Conservation (phyloP, 1,284 basidiomycete species). For the Entoloma clypeatum region DNA sequence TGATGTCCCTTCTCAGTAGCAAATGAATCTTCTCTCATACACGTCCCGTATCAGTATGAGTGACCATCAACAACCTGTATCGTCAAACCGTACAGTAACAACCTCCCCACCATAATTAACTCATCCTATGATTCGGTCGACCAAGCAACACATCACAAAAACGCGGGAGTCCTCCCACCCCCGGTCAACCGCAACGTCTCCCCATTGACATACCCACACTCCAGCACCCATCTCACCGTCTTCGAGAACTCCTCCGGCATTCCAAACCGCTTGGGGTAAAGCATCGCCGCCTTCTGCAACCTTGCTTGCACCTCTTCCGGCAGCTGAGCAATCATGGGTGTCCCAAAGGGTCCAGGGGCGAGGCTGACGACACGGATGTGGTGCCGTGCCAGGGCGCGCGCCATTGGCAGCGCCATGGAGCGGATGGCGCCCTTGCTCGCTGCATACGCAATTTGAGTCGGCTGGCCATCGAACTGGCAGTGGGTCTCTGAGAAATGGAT, state of each 20-base stretch:
- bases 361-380: slow-evolving; percentile 51
- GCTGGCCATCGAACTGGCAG: slow-evolving; percentile 33
- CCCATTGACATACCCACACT: slow-evolving; percentile 54
- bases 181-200: slow-evolving; percentile 52
- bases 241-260: slow-evolving; percentile 47
- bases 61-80: too few relatives aligned
- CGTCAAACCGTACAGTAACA: background rate
- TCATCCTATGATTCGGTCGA: background rate
- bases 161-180: slow-evolving; percentile 35
- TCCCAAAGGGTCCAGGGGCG: slow-evolving; percentile 48
- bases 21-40: too few relatives aligned
- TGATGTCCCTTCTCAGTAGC: too few relatives aligned
- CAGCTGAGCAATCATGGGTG: slow-evolving; percentile 43
- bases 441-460: slow-evolving; percentile 49
- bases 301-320: slow-evolving; percentile 35
- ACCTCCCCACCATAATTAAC: background rate
- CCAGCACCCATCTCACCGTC: slow-evolving; percentile 49
- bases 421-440: slow-evolving; percentile 52
- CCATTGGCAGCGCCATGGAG: slow-evolving; percentile 53
- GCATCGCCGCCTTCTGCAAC: slow-evolving; percentile 35
- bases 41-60: too few relatives aligned
- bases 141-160: slow-evolving; percentile 9
- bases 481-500: too few relatives aligned
- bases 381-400: slow-evolving; percentile 49
- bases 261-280: slow-evolving; percentile 46